Base-by-base conservation (phyloP, 2,329 filamentous ascomycete genomes). In the Reticulascus tulasneorum region DNA sequence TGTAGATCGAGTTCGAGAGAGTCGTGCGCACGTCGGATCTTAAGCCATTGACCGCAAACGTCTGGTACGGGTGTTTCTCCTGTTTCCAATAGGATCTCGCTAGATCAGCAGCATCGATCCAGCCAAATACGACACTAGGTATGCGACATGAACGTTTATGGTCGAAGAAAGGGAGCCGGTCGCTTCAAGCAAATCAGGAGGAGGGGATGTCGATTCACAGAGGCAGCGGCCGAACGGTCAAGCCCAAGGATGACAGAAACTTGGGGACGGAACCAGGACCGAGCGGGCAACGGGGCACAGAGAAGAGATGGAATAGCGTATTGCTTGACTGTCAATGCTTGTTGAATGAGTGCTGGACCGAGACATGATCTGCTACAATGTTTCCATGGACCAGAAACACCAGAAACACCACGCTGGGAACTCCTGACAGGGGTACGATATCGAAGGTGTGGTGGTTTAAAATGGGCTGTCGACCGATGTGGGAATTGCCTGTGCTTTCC, bases 351-450 rank as follows among this genome's bases (percentile, higher is more conserved):
- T 51, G 44, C 40, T 40, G 38, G 44, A 51, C 53, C 51, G 55
- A 66, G 60, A 64, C 64, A 66, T 63, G 56, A 57, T 57, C 56
- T 56, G 53, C 54, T 56, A 49, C 49, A 48, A 43, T 28, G 43
- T 38, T 38, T 44, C 30, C n/a, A 27, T 16, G 13, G n/a, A n/a
- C 9, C 7, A 16, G 25, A 13, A 11, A 20, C 27, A 23, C 22
- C 27, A 30, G 16, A 34, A 35, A 21, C 15, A 13, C 25, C 33
- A 35, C 18, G 29, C 33, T 16, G 21, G 19, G 13, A 23, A 20
- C 37, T 42, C 40, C 37, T 40, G 40, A 40, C 37, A 40, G 40
- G 35, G 40, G 24, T n/a, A 25, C 13, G 27, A n/a, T n/a, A n/a
- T 31, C 33, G 13, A 23, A 23, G 17, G 28, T 29, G 21, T 15